Evolutionary conservation across 192 early-diverging fungal species (phyloP).

Genomic region (Coemansia sp.): DNA sequence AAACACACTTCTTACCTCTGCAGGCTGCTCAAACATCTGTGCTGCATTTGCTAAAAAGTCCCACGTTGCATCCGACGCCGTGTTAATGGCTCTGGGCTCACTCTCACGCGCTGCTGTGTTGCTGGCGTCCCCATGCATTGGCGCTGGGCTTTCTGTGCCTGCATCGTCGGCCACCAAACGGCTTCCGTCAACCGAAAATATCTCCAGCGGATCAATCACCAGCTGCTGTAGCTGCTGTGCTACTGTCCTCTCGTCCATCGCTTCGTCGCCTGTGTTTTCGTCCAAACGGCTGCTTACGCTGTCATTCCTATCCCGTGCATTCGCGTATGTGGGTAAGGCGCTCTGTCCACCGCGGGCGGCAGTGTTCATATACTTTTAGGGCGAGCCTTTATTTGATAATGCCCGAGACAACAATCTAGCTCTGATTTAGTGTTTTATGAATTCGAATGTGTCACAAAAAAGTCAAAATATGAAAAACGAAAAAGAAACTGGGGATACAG

Average conservation of each 20-base stretch:
- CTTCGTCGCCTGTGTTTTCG: neutral
- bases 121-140: neutral
- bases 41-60: slow-evolving; percentile 48
- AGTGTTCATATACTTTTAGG: slow-evolving; percentile 10
- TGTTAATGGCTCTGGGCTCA: neutral
- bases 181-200: neutral
- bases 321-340: neutral
- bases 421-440: too few species aligned
- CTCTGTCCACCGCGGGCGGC: neutral
- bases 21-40: slow-evolving; percentile 40
- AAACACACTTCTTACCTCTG: slow-evolving; percentile 24
- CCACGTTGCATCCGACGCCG: slow-evolving; percentile 19
- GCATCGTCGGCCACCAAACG: neutral
- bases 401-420: too few species aligned
- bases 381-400: too few species aligned
- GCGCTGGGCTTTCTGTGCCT: neutral
- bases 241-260: slow-evolving; percentile 15
- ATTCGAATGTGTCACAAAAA: too few species aligned
- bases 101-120: neutral
- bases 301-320: neutral
- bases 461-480: too few species aligned
- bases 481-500: too few species aligned
- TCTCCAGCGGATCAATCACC: slow-evolving; percentile 9
- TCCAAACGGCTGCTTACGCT: neutral
- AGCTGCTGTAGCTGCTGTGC: slow-evolving; percentile 47